Evolutionary conservation across 768 basidiomycete genomes (phyloP), one percentile per base, ranked within the genome.

Genomic region (Leccinellum albellum): DNA sequence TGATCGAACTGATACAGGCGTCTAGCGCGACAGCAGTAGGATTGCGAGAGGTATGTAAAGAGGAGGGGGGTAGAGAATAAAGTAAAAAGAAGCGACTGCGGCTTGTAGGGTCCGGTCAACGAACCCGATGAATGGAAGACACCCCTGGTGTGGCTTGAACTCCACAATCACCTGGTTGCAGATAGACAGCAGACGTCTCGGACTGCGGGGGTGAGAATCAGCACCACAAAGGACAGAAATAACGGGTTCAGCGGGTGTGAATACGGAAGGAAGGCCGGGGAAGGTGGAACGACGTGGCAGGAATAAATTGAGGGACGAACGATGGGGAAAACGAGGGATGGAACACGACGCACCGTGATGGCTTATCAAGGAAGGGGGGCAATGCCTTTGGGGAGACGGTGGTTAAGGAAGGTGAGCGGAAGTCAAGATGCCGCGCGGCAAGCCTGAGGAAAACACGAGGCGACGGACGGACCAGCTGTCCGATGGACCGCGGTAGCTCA

Each of bases 101-200:
- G 46, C n/a, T 54, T 28, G 57, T 45, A 50, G 54, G 56, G 55
- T 59, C 42, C 68, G 65, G 56, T 69, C 67, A 61, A 67, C 65
- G 64, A 59, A 59, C 55, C 65, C 33, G 44, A 31, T 28, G 28
- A 59, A 60, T 58, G 60, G 66, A 62, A 57, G 48, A 31, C 13
- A 53, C 37, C 50, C 55, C 42, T 12, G 59, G 66, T 55, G 64
- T 57, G 55, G 63, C 58, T 56, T 54, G 55, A 42, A 53, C 32
- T 50, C 56, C 42, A 60, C 57, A 53, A 63, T 57, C 51, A 49
- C 48, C 50, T 47, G 49, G 49, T 13, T 42, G 45, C 44, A 35
- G 29, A 45, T 24, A 46, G 51, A 51, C 35, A 44, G 52, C 53
- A 46, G 49, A 17, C 55, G 61, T 56, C 59, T 51, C 44, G 21